These are phyloP conservation scores for Mycena alexandri DNA, from an alignment of 768 basidiomycete species.

Conservation along the genomic window DNA sequence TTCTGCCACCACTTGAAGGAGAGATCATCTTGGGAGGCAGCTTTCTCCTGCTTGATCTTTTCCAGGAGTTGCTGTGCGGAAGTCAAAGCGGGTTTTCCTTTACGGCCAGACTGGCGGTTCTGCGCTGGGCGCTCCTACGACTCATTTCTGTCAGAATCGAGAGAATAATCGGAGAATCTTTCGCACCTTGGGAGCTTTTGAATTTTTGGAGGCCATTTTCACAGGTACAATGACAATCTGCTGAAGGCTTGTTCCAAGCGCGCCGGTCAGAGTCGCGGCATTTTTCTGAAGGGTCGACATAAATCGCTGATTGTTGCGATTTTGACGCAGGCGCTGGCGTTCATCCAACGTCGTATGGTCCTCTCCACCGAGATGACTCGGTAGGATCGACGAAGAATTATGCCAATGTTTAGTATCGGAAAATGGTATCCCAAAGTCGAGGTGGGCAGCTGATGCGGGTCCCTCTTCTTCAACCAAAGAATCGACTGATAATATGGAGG, in stretches of 20 bases:
- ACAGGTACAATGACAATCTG: constrained; percentile 63
- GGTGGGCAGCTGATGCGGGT: constrained; percentile 33
- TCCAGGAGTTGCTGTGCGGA: constrained; percentile 55
- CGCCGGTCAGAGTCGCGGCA: constrained; percentile 75
- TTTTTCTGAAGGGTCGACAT: constrained; percentile 69
- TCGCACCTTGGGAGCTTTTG: constrained; percentile 9
- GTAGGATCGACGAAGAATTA: constrained; percentile 61
- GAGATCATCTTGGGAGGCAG: constrained; percentile 53
- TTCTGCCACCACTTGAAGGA: constrained; percentile 66
- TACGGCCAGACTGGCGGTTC: constrained; percentile 9
- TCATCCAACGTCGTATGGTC: constrained; percentile 47
- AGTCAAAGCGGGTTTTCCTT: constrained; percentile 19
- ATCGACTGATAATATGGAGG: constrained; percentile 40
- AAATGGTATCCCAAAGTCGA: constrained; percentile 60
- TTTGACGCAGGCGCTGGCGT: constrained; percentile 51
- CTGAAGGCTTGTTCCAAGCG: constrained; percentile 65
- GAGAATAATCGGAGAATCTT: not conserved
- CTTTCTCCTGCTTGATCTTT: constrained; percentile 60
- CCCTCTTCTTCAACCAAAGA: constrained; percentile 29
- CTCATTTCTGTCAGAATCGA: not conserved
- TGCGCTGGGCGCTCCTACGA: constrained; percentile 8
- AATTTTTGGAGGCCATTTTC: constrained; percentile 38
- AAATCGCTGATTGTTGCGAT: constrained; percentile 65
- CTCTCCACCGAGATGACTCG: constrained; percentile 66
- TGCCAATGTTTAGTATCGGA: constrained; percentile 74